Evolutionary conservation across 2,329 filamentous ascomycete species (phyloP).

Genomic region (Scopulariopsis brevicaulis): DNA sequence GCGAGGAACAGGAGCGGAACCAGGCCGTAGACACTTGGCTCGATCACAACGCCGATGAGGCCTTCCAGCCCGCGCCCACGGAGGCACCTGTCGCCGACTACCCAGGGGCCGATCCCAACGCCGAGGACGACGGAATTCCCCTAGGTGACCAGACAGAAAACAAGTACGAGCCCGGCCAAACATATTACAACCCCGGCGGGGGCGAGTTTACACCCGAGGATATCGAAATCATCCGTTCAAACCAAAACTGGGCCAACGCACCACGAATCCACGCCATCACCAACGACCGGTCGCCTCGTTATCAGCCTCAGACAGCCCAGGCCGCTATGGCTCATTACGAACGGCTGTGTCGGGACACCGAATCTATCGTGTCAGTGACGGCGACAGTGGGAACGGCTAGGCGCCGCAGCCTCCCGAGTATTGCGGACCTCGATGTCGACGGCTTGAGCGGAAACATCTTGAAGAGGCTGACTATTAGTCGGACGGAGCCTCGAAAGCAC

Average conservation of each 20-base stretch:
- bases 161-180: conserved; percentile 32
- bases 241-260: conserved; percentile 36
- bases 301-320: conserved; percentile 38
- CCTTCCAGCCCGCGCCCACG: conserved; percentile 6
- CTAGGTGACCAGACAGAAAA: conserved; percentile 38
- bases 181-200: conserved; percentile 32
- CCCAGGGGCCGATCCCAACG: conserved; percentile 17
- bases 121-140: conserved; percentile 28
- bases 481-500: conserved; percentile 24
- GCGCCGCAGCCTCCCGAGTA: conserved; percentile 50
- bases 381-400: conserved; percentile 58
- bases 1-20: conserved; percentile 33
- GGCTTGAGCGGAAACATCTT: conserved; percentile 50
- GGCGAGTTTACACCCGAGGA: conserved; percentile 33
- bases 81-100: conserved; percentile 13
- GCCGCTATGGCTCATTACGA: conserved; percentile 42
- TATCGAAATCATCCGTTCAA: conserved; percentile 34
- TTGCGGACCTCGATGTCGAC: conserved; percentile 40
- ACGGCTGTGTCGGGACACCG: conserved; percentile 39
- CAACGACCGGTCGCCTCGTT: conserved; percentile 14
- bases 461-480: conserved; percentile 47
- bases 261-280: conserved; percentile 35
- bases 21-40: conserved; percentile 40
- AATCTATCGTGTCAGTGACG: conserved; percentile 47
- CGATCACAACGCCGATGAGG: conserved; percentile 17